Evolutionary conservation across 2,329 filamentous ascomycete species (phyloP), one percentile per base, ranked within the genome.

Genomic region (Cercospora brassicicola): DNA sequence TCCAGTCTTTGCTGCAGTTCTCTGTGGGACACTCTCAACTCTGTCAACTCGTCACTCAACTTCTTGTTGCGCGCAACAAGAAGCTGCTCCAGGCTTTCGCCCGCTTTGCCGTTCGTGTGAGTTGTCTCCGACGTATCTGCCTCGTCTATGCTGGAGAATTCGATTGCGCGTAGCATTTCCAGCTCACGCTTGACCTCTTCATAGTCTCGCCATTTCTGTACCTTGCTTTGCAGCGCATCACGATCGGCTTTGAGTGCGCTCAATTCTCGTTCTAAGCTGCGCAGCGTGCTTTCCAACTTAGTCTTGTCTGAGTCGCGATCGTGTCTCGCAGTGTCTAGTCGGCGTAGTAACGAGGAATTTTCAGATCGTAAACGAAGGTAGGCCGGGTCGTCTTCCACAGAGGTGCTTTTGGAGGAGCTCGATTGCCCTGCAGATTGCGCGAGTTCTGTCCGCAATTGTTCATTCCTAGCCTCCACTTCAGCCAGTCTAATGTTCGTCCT

Each of bases 101-200:
- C 89, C 1, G 81, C 78, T 2, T 82, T 74, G 2, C 86, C 86
- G 73, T 88, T 88, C 11, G 83, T 77, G 23, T 76, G 75, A 2
- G 77, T 73, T 1, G 91, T 89, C 57, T 94, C 91, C 68, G 77
- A 76, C 8, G 72, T 68, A 23, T 79, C 82, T 18, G 96, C 93
- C 70, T 86, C 84, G 39, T 94, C 91, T 7, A 92, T 94, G 0
- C 92, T 94, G 1, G 94, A 92, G 75, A 99, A 97, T 78, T 99
- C 95, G 74, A 99, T 97, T 73, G 94, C 86, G 79, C 97, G 97
- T 69, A 99, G 87, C 69, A 98, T 94, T 76, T 98, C 94, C 2
- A 99, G 85, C 80, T 99, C 96, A 72, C 96, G 92, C 81, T 95
- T 97, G 59, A 99, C 88, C 67, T 98, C 94, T 36, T 98, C 94